Base-by-base conservation (phyloP, 164 flowering plant genomes). In the Sedum album region DNA sequence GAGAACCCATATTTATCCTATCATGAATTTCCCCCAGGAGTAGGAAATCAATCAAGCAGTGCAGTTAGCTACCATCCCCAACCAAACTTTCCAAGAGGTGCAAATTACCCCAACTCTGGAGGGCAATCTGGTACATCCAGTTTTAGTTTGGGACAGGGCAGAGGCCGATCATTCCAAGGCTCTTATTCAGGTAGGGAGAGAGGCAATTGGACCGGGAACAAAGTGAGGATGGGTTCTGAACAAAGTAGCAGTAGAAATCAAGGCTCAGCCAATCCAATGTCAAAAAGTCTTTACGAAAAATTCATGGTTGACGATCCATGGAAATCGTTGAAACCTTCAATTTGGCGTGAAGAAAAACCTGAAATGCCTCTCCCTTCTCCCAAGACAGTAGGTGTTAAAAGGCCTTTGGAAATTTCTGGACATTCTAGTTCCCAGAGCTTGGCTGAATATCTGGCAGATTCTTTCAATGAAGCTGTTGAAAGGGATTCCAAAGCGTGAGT, bases 221-320 rank as follows among this genome's bases (percentile, higher is more conserved):
- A 66, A 57, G 61, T 1, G 14, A 69, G 71, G 39, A 75, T 75
- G 42, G 62, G 75, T 60, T 71, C 71, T 17, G 83, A 83, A 20
- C 39, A 71, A 26, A 31, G 82, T 68, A 71, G 80, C 41, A 84
- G 87, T 70, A 73, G 85, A 75, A 77, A 80, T 20, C 65, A 35
- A 18, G 83, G 85, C 64, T 74, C 31, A 57, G 75, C 68, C 76
- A 48, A 49, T 66, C 39, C 18, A 66, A 64, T 68, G 67, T 80
- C 84, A 9, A 75, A 82, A 31, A 23, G 46, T 65, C 87, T 79
- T 71, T 91, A 80, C 66, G 62, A 74, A 49, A 79, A 73, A 73
- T 88, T 91, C 68, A 89, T 91, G 96, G 66, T 85, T 7, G 97
- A 84, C 72, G 97, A 91, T 55, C 97, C 97, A 11, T 89, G 96